These are phyloP conservation scores for Biscogniauxia sp. DNA, from an alignment of 2,329 filamentous ascomycete genomes.

Conservation along the genomic window DNA sequence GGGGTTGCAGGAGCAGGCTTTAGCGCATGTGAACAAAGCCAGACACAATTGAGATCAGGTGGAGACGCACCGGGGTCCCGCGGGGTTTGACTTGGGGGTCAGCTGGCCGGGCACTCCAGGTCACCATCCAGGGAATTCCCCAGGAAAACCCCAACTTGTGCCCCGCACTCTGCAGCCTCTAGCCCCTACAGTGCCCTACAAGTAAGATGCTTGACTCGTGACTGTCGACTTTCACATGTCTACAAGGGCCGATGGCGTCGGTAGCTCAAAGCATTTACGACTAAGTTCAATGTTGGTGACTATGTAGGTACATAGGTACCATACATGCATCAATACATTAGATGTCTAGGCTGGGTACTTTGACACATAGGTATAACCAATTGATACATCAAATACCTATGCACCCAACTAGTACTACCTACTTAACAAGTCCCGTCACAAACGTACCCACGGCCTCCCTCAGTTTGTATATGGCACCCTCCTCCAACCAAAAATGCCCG, in stretches of 20 bases:
- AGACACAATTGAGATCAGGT: slow-evolving; percentile 10
- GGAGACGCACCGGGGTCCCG: slow-evolving; percentile 7
- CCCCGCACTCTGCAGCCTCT: no score
- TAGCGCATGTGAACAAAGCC: slow-evolving; percentile 14
- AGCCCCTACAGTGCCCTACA: no score
- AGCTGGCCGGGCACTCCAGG: background rate
- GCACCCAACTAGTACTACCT: no score
- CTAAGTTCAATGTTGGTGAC: no score
- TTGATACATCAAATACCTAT: no score
- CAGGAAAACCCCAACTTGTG: background rate
- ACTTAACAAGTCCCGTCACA: background rate
- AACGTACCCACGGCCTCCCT: background rate
- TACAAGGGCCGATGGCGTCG: background rate
- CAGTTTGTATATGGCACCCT: slow-evolving; percentile 40
- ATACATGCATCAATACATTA: no score
- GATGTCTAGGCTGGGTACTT: no score
- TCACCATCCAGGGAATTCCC: background rate
- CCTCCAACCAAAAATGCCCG: slow-evolving; percentile 64
- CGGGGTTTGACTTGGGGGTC: background rate
- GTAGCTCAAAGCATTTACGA: background rate
- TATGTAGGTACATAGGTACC: no score
- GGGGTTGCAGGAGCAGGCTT: background rate
- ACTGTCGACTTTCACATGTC: background rate
- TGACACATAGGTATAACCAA: no score
- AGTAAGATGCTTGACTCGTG: background rate